Evolutionary conservation across 805 yeast genomes (phyloP).

Genomic region (Tetrapisispora taiwanensis): DNA sequence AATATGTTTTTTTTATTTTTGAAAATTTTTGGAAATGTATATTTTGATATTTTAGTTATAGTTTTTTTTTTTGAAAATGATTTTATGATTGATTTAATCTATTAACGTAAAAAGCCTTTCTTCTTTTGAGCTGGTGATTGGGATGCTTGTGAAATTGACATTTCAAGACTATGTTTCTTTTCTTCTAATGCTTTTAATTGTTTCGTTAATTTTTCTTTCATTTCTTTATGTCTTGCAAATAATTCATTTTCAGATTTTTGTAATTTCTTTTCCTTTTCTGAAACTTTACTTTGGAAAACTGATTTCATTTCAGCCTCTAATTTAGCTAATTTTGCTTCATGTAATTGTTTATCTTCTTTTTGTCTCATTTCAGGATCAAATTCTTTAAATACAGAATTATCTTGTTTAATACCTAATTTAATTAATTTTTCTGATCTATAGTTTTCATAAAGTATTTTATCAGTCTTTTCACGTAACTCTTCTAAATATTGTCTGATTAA

Average conservation of each 20-base stretch:
- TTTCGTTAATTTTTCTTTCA: slow-evolving; percentile 85
- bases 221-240: slow-evolving; percentile 90
- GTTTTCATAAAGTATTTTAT: slow-evolving; percentile 67
- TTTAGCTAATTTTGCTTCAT: slow-evolving; percentile 86
- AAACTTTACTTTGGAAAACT: slow-evolving; percentile 91
- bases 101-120: slow-evolving; percentile 68
- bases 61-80: too few relatives aligned
- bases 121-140: slow-evolving; percentile 48
- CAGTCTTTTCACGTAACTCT: slow-evolving; percentile 82
- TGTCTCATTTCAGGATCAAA: slow-evolving; percentile 88
- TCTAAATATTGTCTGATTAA: slow-evolving; percentile 85
- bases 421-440: slow-evolving; percentile 78
- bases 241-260: slow-evolving; percentile 95
- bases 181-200: slow-evolving; percentile 88
- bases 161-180: slow-evolving; percentile 70
- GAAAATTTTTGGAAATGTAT: not conserved
- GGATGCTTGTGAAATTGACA: slow-evolving; percentile 31
- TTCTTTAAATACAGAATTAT: slow-evolving; percentile 84
- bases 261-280: slow-evolving; percentile 93
- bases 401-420: slow-evolving; percentile 84
- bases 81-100: not conserved
- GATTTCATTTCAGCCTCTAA: slow-evolving; percentile 95
- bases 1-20: not conserved
- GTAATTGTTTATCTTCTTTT: slow-evolving; percentile 86
- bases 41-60: not conserved